Evolutionary conservation across 2,329 filamentous ascomycete genomes (phyloP), one percentile per base, ranked within the genome.

Genomic region (Aurifilum marmelostoma): DNA sequence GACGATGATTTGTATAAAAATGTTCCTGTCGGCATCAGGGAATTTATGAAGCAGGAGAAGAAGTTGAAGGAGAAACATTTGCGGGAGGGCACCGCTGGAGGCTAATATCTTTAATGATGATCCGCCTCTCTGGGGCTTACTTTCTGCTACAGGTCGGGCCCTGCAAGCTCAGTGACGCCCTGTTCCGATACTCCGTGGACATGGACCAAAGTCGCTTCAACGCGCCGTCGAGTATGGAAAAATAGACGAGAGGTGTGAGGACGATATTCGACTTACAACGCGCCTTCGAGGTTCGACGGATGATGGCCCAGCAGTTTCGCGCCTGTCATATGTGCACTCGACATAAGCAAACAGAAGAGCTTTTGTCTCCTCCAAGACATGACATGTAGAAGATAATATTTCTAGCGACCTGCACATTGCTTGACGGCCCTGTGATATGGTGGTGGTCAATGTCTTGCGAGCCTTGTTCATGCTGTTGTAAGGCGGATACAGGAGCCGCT

Each of bases 31-130:
- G 96, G 95, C 0, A 97, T 99, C 73, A 85, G 93, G 71, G 95
- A 97, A 79, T 99, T 99, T 76, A 98, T 99, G 95, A 93, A 91
- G 83, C 94, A 91, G 70, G 96, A 99, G 83, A 98, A 98, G 86
- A 91, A 84, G 78, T 80, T 99, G 71, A 95, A 93, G 79, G 85
- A 92, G 79, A 91, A 88, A 79, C 92, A 94, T 77, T 79, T 81
- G 75, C 80, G 83, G 65, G 88, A 89, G 67, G 83, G 85, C n/a
- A 83, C 81, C 1, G 65, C 76, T n/a, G 82, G 83, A 1, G 80
- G 80, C n/a, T 84, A 75, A 76, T 47, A 34, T 54, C 34, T 34
- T 21, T 63, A 50, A 62, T 62, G 59, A 41, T 43, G 29, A 62
- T 62, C 14, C 24, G 59, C 59, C 41, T 34, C 41, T 43, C 24